phyloP scores from a whole-genome alignment of 192 early-diverging fungal species.

The Spizellomyces sp. region DNA sequence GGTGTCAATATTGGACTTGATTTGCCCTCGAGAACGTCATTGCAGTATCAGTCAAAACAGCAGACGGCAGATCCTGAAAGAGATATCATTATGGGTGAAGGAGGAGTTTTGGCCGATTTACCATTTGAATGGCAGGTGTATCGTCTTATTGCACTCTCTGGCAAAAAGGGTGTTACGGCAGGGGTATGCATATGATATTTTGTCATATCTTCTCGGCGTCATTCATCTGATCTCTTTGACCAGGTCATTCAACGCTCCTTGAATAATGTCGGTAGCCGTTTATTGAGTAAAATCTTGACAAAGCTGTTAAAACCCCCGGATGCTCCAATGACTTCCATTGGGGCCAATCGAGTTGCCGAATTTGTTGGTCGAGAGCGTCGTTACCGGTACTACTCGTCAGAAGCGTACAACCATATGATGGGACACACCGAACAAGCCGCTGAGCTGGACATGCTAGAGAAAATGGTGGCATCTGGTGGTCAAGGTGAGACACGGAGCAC shows the following conservation, averaged over 20 bases:
- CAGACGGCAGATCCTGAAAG: conserved; percentile 30
- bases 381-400: conserved; percentile 63
- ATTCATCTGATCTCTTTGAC: background rate
- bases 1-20: background rate
- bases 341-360: conserved; percentile 48
- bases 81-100: conserved; percentile 41
- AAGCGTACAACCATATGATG: conserved; percentile 29
- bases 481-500: too few relatives aligned
- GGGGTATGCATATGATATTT: conserved; percentile 33
- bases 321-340: conserved; percentile 33
- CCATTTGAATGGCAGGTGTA: conserved; percentile 70
- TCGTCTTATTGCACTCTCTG: conserved; percentile 51
- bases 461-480: background rate
- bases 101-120: conserved; percentile 55
- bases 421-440: conserved; percentile 1
- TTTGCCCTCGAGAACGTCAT: background rate
- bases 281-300: conserved; percentile 55
- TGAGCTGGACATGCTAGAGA: background rate
- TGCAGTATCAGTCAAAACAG: conserved; percentile 17
- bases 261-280: conserved; percentile 48
- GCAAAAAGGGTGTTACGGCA: conserved; percentile 54
- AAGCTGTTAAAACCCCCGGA: conserved; percentile 43
- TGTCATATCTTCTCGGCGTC: too few relatives aligned
- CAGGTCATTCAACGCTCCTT: conserved; percentile 47
- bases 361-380: conserved; percentile 65